Evolutionary conservation across 495 filamentous ascomycete species (phyloP).

Genomic region (Xylaria cubensis): DNA sequence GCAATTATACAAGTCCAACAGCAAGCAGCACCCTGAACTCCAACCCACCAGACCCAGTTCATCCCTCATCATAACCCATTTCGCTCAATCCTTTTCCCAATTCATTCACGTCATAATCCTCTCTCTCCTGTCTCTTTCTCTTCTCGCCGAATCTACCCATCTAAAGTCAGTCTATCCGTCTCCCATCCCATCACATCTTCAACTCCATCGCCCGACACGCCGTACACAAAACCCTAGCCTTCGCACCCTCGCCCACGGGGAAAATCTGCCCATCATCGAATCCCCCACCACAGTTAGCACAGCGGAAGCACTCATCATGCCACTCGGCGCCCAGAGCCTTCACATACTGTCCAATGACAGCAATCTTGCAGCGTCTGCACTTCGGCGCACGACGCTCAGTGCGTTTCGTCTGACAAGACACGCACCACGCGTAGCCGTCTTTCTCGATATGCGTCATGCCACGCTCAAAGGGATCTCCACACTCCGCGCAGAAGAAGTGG

Average conservation of each 20-base stretch:
- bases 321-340: constrained; percentile 89
- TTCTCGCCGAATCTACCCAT: not conserved
- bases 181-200: constrained; percentile 47
- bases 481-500: constrained; percentile 99
- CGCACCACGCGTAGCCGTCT: constrained; percentile 98
- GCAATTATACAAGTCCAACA: not conserved
- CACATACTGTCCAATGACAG: constrained; percentile 86
- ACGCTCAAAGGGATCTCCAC: constrained; percentile 90
- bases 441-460: constrained; percentile 93
- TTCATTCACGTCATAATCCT: not conserved
- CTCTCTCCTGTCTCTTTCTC: not conserved
- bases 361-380: constrained; percentile 82
- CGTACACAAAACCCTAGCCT: constrained; percentile 57
- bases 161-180: not conserved
- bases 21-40: constrained; percentile 8
- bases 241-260: constrained; percentile 50
- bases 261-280: constrained; percentile 65
- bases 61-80: not conserved
- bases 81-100: constrained; percentile 14
- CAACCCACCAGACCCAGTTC: not conserved
- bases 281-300: constrained; percentile 59
- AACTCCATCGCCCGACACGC: constrained; percentile 56
- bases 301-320: constrained; percentile 92
- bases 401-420: constrained; percentile 88
- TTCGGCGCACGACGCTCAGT: constrained; percentile 75